These are phyloP conservation scores for Globisporangium mamillatum DNA, from an alignment of 352 stramenopile species.

Conservation along the genomic window DNA sequence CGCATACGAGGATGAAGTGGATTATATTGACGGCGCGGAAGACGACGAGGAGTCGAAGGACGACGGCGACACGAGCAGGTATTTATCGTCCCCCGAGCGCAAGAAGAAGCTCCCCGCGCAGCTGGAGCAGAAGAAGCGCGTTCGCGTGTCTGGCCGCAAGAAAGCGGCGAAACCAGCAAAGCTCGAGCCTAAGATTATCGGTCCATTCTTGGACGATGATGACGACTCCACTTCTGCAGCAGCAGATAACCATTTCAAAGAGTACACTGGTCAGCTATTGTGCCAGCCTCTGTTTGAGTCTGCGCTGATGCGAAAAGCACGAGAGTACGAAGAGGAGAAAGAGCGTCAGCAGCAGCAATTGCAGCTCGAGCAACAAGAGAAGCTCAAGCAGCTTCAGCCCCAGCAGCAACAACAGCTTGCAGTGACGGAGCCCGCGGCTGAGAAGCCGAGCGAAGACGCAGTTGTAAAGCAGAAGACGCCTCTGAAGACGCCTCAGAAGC, in stretches of 20 bases:
- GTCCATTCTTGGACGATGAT: constrained; percentile 39
- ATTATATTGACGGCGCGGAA: constrained; percentile 64
- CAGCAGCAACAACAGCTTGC: neutral
- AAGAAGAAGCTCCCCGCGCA: constrained; percentile 60
- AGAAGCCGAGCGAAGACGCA: constrained; percentile 1
- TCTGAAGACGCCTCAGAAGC: constrained; percentile 15
- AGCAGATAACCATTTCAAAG: constrained; percentile 16
- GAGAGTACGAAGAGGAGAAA: constrained; percentile 42
- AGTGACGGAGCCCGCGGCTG: neutral
- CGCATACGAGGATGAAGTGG: constrained; percentile 85
- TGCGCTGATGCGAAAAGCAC: constrained; percentile 39
- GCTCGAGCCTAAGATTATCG: constrained; percentile 57
- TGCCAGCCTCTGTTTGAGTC: constrained; percentile 43
- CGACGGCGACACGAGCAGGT: constrained; percentile 19
- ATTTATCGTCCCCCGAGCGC: constrained; percentile 24
- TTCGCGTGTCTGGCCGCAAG: constrained; percentile 27
- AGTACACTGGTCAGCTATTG: constrained; percentile 28
- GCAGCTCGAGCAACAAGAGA: constrained; percentile 14
- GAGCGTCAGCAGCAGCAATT: constrained; percentile 28
- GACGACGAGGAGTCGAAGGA: constrained; percentile 18
- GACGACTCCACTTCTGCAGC: neutral
- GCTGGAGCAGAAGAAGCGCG: constrained; percentile 44
- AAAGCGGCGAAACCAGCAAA: constrained; percentile 68
- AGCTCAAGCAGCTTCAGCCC: neutral
- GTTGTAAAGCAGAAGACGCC: constrained; percentile 8